phyloP scores from a whole-genome alignment of 345 rosid genomes.

The Clausena lansium region DNA sequence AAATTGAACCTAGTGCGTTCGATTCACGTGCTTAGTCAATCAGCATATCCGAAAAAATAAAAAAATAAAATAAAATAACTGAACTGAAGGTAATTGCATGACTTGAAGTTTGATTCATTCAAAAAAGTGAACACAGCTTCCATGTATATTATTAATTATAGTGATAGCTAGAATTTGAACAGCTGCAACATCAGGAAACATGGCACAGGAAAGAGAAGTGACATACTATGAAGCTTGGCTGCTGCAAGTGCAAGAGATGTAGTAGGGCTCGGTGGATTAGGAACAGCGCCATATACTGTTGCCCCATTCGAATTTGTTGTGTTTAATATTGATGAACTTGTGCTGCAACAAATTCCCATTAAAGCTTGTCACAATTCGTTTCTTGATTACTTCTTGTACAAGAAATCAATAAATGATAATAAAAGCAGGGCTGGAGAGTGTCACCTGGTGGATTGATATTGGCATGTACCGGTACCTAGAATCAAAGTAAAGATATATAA shows the following conservation, averaged over 20 bases:
- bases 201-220: neutral
- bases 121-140: neutral
- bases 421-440: neutral
- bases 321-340: conserved; percentile 61
- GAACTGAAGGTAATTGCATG: neutral
- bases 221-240: neutral
- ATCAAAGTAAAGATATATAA: neutral
- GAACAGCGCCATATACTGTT: conserved; percentile 59
- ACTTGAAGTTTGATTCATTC: neutral
- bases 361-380: neutral
- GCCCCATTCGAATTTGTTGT: conserved; percentile 67
- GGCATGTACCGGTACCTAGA: conserved; percentile 62
- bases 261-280: conserved; percentile 34
- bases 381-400: neutral
- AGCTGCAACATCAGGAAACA: conserved; percentile 12
- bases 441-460: conserved; percentile 62
- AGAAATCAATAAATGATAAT: neutral
- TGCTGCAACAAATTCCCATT: conserved; percentile 36
- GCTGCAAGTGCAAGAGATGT: conserved; percentile 35
- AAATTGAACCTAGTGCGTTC: neutral
- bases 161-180: neutral
- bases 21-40: neutral
- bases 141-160: neutral
- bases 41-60: neutral
- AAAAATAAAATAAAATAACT: neutral